Base-by-base conservation (phyloP, 2,329 filamentous ascomycete genomes). In the Cladobotryum protrusum region DNA sequence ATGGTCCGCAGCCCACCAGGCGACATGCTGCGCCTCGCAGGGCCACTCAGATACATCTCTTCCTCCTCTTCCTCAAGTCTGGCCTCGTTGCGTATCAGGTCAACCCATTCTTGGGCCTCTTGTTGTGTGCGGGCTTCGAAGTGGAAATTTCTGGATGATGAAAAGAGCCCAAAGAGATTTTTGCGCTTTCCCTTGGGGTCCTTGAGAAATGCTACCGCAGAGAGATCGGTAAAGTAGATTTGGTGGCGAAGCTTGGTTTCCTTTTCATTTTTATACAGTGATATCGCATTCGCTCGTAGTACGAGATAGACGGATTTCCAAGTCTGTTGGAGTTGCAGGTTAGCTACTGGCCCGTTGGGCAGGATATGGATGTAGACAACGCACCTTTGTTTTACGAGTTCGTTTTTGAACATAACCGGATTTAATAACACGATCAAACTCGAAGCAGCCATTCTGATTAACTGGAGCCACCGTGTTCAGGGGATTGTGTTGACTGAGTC, bases 301-400 rank as follows among this genome's bases (percentile, higher is more conserved):
- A 99, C 93, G 39, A 97, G 76, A 69, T 87, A 93, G 54, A 91
- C 83, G 5, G 85, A 76, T 71, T 95, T 95, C 93, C 93, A 99
- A 55, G 87, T 84, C 83, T 96, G 14, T 32, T 14, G 40, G n/a
- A 37, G 24, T 29, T 8, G 6, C 4, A 29, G 24, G 24, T 29
- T 29, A 29, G 24, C 24, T 6, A 9, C 11, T 29, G 24, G 11
- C 24, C 24, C 6, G 24, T 37, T 37, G 35, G 35, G 15, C 35
- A 37, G 14, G 35, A 37, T 37, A 13, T n/a, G n/a, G 35, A 37
- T 17, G 6, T 9, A 17, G 6, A n/a, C 36, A 43, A 55, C 66
- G 49, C 68, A 90, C 89, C 84, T 95, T 96, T 53, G 92, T 97
- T 74, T 92, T 96, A 61, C 91, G 86, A 15, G 90, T 95, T 58